Evolutionary conservation across 306 rosid genomes (phyloP), one percentile per base, ranked within the genome.

Genomic region (Neltuma alba): DNA sequence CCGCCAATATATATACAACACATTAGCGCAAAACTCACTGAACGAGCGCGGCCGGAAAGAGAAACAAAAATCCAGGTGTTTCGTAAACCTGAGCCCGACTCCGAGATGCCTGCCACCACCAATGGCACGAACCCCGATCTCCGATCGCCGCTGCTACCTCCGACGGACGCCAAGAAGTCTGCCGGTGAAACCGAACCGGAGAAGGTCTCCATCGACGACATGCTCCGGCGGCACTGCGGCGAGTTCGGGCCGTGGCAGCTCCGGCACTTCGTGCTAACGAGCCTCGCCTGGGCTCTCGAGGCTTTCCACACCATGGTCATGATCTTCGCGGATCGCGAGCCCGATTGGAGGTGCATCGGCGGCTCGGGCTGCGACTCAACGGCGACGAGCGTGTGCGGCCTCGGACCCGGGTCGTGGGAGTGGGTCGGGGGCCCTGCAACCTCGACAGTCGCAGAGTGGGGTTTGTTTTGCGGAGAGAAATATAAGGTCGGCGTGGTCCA

Each of bases 271-370:
- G 87, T 92, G 34, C 81, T 94, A 1, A 92, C 99, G 1, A 89
- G 85, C 80, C 82, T 94, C 55, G 99, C 99, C 1, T 94, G 97
- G 99, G 93, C 95, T 0, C 86, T 94, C 1, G 97, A 92, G 81
- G 97, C 93, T 0, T 94, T 94, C 70, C 99, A 94, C 83, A 91
- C 99, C 34, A 92, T 94, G 99, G 97, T 94, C 21, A 91, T 94
- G 90, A 94, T 94, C 33, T 94, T 94, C 18, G 94, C 98, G 0
- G 98, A 94, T 80, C 82, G 87, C 0, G 92, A 94, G 23, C 95
- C 97, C 2, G 84, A 62, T 1, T 92, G 92, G 94, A 76, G 81
- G 12, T 94, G 97, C 64, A 65, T 77, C 5, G 40, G 34, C 0
- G 83, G 86, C 4, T 27, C 42, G 4, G 83, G 86, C 0, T 94